Base-by-base conservation (phyloP, 1,139 yeast genomes). In the Kodamaea sp. region DNA sequence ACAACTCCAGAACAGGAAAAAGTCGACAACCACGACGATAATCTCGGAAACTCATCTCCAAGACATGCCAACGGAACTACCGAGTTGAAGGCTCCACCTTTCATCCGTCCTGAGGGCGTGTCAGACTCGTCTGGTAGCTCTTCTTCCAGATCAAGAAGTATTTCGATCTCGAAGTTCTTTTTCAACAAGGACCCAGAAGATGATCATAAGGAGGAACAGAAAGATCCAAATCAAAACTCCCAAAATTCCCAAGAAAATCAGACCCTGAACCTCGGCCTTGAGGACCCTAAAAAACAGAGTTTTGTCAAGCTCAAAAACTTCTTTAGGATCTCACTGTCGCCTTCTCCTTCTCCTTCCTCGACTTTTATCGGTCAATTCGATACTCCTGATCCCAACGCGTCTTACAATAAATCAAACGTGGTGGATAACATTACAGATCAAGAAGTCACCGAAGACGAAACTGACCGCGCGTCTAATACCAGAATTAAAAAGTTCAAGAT, bases 111-210 rank as follows among this genome's bases (percentile, higher is more conserved):
- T 12, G 48, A 41, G 14, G 14, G 8, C 3, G 26, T 16, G 9
- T 22, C 24, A n/a, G 29, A 32, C 14, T 28, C 37, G 15, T 31
- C 38, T 26, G 24, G 22, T 15, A 22, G 41, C 16, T 27, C 35
- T 9, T 28, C 38, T 15, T 34, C 37, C n/a, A 29, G 55, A 7
- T 36, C 44, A 26, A 34, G 58, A 18, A 48, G 55, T 24, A 50
- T 52, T 11, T 48, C 54, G 25, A 31, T 53, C 21, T 36, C 51
- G 15, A 39, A 48, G 26, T 46, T 53, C 29, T 41, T 51, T 26
- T 48, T 50, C 37, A 41, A 29, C 27, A 50, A 50, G 26, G 56
- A 37, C 7, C 22, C 28, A 2, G 21, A 15, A 22, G 18, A 18
- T 22, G 21, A 6, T 9, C 21, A 18, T 18, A 6, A 6, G 9